Percentiles rank a stretch among this genome's conserved stretches.
Conservation (phyloP, 139 green algal genomes). For the Picochlorum sp. region DNA sequence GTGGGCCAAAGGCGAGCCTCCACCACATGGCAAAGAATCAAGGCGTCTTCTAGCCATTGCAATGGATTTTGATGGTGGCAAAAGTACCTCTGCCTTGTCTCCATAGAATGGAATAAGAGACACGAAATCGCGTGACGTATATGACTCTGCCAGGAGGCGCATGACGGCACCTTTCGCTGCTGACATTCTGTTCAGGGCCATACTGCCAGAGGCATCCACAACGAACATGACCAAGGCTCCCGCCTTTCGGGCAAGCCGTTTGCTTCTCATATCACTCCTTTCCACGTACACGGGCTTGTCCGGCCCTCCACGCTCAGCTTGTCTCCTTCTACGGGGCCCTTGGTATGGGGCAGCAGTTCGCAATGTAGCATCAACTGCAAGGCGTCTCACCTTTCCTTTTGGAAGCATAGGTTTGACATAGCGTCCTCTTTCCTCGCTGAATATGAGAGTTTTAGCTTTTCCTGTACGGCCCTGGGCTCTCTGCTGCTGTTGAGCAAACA, state of each 20-base stretch:
- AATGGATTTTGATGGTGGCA: constrained; percentile 96
- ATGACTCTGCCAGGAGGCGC: constrained; percentile 84
- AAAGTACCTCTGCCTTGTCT: constrained; percentile 93
- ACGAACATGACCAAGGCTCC: constrained; percentile 86
- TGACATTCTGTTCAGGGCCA: constrained; percentile 98
- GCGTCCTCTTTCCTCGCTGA: constrained; percentile 78
- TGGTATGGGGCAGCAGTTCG: constrained; percentile 93
- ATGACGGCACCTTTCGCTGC: constrained; percentile 95
- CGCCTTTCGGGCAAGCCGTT: constrained; percentile 94
- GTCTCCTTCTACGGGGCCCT: constrained; percentile 39
- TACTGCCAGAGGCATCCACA: constrained; percentile 81
- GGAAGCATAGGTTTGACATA: constrained; percentile 99
- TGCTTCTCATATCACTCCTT: constrained; percentile 91
- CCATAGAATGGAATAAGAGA: constrained; percentile 97
- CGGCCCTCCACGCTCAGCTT: constrained; percentile 13
- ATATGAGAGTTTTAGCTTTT: constrained; percentile 95
- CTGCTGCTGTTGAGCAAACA: constrained; percentile 91
- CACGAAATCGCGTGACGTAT: constrained; percentile 91
- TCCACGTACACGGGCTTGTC: constrained; percentile 86
- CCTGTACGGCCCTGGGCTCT: constrained; percentile 76
- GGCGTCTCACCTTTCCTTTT: constrained; percentile 79
- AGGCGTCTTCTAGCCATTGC: constrained; percentile 91
- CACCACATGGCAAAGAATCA: constrained; percentile 92
- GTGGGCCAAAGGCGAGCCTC: constrained; percentile 93
- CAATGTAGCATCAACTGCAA: constrained; percentile 97